Conservation (phyloP, 1,139 yeast genomes). For the Hemisphaericaspora subhashii region DNA sequence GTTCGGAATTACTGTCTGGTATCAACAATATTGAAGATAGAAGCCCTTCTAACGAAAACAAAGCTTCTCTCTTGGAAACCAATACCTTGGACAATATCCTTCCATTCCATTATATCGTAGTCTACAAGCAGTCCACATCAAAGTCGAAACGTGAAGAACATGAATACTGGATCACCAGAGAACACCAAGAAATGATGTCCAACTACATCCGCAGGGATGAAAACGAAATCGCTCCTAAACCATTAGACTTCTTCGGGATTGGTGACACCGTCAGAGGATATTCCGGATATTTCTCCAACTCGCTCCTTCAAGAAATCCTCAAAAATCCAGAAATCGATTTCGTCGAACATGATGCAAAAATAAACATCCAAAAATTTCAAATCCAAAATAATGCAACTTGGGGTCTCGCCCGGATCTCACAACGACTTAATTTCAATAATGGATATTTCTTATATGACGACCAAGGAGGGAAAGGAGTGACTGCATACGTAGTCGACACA, state of each 20-base stretch:
- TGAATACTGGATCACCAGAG: slow-evolving; percentile 53
- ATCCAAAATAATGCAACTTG: slow-evolving; percentile 42
- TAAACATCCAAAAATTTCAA: slow-evolving; percentile 34
- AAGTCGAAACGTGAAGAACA: slow-evolving; percentile 50
- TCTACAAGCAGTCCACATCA: slow-evolving; percentile 30
- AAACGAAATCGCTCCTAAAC: slow-evolving; percentile 25
- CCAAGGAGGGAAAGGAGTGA: slow-evolving; percentile 89
- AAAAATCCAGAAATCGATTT: slow-evolving; percentile 32
- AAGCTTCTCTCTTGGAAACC: too few species aligned
- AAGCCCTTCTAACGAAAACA: too few species aligned
- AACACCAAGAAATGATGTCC: slow-evolving; percentile 9
- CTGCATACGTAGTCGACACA: slow-evolving; percentile 89
- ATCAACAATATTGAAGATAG: too few species aligned
- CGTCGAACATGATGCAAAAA: slow-evolving; percentile 37
- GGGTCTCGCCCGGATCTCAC: slow-evolving; percentile 42
- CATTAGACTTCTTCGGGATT: slow-evolving; percentile 38
- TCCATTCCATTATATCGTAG: slow-evolving; percentile 51
- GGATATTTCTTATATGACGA: slow-evolving; percentile 64
- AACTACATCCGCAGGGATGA: slow-evolving; percentile 13
- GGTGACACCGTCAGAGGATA: slow-evolving; percentile 32
- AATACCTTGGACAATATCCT: slow-evolving; percentile 42
- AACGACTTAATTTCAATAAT: slow-evolving; percentile 46
- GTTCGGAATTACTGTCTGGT: too few species aligned
- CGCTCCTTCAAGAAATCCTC: slow-evolving; percentile 26
- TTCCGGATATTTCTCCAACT: slow-evolving; percentile 33